phyloP scores from a whole-genome alignment of 495 filamentous ascomycete genomes.

The Cudoniella acicularis region DNA sequence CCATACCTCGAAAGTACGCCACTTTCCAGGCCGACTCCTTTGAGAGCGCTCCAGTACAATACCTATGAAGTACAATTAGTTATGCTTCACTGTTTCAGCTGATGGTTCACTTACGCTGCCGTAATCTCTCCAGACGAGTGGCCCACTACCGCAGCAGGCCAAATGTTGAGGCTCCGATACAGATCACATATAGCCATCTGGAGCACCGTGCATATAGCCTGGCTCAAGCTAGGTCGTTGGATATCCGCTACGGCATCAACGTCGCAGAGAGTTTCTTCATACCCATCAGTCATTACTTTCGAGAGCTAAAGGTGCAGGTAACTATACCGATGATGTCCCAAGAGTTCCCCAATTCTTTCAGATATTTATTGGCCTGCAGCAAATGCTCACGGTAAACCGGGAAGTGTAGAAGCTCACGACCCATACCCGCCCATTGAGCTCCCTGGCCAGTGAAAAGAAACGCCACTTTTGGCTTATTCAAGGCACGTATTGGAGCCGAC shows the following conservation, averaged over 20 bases:
- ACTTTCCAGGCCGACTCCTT: slow-evolving; percentile 52
- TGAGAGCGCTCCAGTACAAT: slow-evolving; percentile 43
- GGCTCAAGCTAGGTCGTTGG: too few relatives aligned
- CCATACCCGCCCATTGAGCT: slow-evolving; percentile 54
- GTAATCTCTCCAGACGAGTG: not conserved
- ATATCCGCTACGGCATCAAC: too few relatives aligned
- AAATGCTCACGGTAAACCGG: too few relatives aligned
- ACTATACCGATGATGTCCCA: too few relatives aligned
- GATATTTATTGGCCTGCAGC: too few relatives aligned
- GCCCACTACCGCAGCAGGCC: not conserved
- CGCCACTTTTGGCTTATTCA: not conserved
- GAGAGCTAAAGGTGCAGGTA: too few relatives aligned
- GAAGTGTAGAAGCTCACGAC: slow-evolving; percentile 10
- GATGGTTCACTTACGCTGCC: not conserved
- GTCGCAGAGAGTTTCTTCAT: too few relatives aligned
- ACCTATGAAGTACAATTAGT: slow-evolving; percentile 9
- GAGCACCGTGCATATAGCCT: slow-evolving; percentile 47
- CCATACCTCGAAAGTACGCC: slow-evolving; percentile 39
- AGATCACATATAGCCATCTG: slow-evolving; percentile 35
- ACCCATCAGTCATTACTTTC: too few relatives aligned
- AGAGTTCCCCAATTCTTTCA: too few relatives aligned
- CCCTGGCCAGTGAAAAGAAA: slow-evolving; percentile 14
- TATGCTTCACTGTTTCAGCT: not conserved
- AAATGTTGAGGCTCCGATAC: slow-evolving; percentile 32
- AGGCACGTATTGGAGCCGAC: not conserved